Percentiles rank a stretch among this genome's conserved stretches.
Conservation (phyloP, 106 monocot species). For the Agapanthus africanus region DNA sequence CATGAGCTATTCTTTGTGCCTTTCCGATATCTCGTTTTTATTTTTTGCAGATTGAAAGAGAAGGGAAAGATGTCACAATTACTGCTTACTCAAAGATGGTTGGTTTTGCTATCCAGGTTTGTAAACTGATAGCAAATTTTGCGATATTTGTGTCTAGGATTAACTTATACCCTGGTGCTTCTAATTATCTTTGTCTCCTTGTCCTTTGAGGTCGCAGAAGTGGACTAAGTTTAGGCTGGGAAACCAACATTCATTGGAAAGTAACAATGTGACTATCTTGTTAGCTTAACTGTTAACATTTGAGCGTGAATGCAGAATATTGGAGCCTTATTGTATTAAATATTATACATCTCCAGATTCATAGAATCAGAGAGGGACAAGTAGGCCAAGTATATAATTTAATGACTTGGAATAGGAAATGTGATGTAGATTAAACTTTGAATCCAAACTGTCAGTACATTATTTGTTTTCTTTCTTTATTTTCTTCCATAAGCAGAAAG, state of each 20-base stretch:
- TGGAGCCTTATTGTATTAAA: no score
- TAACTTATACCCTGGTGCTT: background rate
- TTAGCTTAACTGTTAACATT: background rate
- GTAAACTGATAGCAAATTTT: conserved; percentile 4
- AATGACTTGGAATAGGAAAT: no score
- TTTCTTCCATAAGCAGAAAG: background rate
- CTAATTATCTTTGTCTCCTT: background rate
- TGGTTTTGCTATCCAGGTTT: conserved; percentile 80
- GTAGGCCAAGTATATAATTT: no score
- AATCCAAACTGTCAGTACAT: no score
- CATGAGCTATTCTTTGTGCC: background rate
- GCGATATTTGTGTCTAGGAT: background rate
- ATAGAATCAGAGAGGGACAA: no score
- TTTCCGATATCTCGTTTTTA: background rate
- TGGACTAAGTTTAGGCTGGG: background rate
- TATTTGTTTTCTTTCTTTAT: background rate
- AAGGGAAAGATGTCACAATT: conserved; percentile 84
- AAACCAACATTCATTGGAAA: background rate
- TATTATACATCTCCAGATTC: no score
- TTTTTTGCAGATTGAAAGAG: conserved; percentile 62
- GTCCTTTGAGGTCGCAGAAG: background rate
- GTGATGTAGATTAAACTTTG: no score
- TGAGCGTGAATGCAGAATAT: no score
- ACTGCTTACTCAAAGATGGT: conserved; percentile 92
- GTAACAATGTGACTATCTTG: background rate